These are phyloP conservation scores for Mycosphaerella sp. DNA, from an alignment of 2,329 filamentous ascomycete genomes.

Conservation along the genomic window DNA sequence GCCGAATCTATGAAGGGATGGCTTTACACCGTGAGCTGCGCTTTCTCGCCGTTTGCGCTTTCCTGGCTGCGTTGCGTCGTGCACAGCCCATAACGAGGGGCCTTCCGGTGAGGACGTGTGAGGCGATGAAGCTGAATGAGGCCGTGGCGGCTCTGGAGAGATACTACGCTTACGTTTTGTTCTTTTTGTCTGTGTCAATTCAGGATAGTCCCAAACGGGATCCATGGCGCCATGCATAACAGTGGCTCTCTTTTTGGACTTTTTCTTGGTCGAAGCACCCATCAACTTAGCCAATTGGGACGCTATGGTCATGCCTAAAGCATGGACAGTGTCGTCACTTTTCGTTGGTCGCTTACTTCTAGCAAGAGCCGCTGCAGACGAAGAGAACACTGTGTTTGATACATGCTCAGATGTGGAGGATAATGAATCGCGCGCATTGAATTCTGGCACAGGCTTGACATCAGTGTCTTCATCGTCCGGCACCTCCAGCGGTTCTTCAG, in stretches of 20 bases:
- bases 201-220: slow-evolving; percentile 27
- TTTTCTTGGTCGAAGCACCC: slow-evolving; percentile 13
- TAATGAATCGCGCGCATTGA: neutral
- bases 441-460: neutral
- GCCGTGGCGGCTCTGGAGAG: slow-evolving; percentile 8
- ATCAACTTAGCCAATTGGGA: slow-evolving; percentile 32
- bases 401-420: neutral
- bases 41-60: slow-evolving; percentile 8
- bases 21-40: neutral
- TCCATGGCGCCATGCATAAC: slow-evolving; percentile 16
- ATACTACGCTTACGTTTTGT: slow-evolving; percentile 13
- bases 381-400: neutral
- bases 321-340: slow-evolving; percentile 28
- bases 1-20: slow-evolving; percentile 7
- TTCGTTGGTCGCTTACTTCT: slow-evolving; percentile 12
- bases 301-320: slow-evolving; percentile 33
- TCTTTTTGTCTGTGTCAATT: slow-evolving; percentile 13
- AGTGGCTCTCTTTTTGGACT: slow-evolving; percentile 8
- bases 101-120: slow-evolving; percentile 12
- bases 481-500: slow-evolving; percentile 2
- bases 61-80: neutral
- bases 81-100: slow-evolving; percentile 20
- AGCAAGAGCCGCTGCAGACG: slow-evolving; percentile 1
- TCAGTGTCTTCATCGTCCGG: slow-evolving; percentile 5
- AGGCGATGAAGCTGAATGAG: slow-evolving; percentile 9